Base-by-base conservation (phyloP, 2,329 filamentous ascomycete species). In the Xylariaceae sp. region DNA sequence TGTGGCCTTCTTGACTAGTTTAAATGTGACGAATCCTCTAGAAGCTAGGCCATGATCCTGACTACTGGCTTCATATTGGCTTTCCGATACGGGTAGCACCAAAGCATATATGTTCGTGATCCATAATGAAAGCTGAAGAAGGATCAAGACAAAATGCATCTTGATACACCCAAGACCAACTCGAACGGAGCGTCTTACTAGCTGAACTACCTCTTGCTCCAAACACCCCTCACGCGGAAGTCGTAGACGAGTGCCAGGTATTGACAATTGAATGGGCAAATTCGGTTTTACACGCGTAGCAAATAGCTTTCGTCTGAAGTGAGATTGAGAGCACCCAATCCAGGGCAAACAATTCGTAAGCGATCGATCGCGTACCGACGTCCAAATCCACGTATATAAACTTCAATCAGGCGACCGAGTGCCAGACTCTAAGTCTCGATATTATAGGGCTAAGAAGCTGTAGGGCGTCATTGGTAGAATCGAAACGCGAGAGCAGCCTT, bases 71-170 rank as follows among this genome's bases (percentile, higher is more conserved):
- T 64, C 49, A 45, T 40, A 21, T 44, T 53, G 53, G 33, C 21
- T 45, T 34, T 49, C 43, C 0, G 52, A 31, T n/a, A 44, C 29
- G 24, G 50, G 82, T 4, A 78, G 78, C 45, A 72, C 80, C 67
- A 85, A 82, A 49, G 82, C 82, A 49, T 76, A 69, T 52, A 74
- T 74, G 46, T 74, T 70, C 34, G 77, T 72, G 52, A 76, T 73
- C 73, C 78, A 82, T 67, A 84, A 67, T 64, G 79, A 75, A 67
- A 85, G 68, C 66, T 78, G 78, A 57, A 79, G 65, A 39, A 83
- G 63, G 57, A 76, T 43, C 11, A 60, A 62, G 53, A 46, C 53
- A 45, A 50, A 59, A 67, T 67, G 63, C 70, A 73, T 73, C 55
- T 65, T 71, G 56, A 57, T 43, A 33, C 24, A 47, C 37, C 50